Evolutionary conservation across 2,329 filamentous ascomycete genomes (phyloP).

Genomic region (Talaromyces albobiverticillius): DNA sequence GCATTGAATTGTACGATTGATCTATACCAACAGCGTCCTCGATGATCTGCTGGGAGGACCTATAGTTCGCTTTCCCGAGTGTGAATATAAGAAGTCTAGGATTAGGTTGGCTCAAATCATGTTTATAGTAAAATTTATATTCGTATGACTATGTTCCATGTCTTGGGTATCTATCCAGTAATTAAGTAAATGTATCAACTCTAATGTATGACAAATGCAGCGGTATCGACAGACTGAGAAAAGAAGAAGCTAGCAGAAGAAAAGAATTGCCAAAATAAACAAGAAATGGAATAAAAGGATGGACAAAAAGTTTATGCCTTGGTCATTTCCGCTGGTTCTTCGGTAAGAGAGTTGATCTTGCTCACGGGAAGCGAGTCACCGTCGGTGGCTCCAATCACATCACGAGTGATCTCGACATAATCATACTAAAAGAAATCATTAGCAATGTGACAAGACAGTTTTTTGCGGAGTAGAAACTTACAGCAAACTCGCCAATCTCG

Average conservation of each 20-base stretch:
- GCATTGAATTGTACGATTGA: neutral
- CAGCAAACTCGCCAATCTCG: conserved; percentile 89
- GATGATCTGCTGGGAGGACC: too few species aligned
- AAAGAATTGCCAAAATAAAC: conserved; percentile 1
- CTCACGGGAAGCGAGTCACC: conserved; percentile 11
- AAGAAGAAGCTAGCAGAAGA: neutral
- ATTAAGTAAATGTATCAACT: neutral
- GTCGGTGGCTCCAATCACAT: conserved; percentile 54
- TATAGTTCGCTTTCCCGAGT: too few species aligned
- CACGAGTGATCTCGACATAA: conserved; percentile 78
- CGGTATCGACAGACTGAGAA: neutral
- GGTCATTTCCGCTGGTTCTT: conserved; percentile 12
- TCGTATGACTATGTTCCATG: too few species aligned
- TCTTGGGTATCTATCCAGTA: conserved; percentile 6
- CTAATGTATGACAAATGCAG: neutral
- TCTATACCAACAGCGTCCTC: neutral
- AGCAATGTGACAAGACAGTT: neutral
- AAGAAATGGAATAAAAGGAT: neutral
- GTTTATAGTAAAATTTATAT: too few species aligned
- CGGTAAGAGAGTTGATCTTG: conserved; percentile 15
- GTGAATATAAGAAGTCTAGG: too few species aligned
- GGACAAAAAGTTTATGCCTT: conserved; percentile 14
- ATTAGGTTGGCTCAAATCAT: too few species aligned
- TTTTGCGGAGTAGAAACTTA: conserved; percentile 34
- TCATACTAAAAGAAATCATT: conserved; percentile 60